Evolutionary conservation across 2,329 filamentous ascomycete species (phyloP), one percentile per base, ranked within the genome.

Genomic region (Balansia obtecta): DNA sequence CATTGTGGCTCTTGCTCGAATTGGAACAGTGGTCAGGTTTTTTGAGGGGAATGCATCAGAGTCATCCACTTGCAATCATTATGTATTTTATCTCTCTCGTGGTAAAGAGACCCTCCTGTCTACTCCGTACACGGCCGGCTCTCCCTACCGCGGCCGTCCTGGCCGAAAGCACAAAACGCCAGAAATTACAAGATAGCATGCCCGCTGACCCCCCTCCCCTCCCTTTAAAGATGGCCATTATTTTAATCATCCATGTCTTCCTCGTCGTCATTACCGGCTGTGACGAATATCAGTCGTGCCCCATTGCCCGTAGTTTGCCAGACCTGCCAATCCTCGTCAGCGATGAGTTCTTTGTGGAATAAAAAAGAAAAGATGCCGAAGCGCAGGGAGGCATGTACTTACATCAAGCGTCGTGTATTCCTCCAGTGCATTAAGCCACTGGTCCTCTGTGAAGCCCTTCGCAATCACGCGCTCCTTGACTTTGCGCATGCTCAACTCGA

Each of bases 371-470:
- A 9, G 22, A 15, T 2, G 9, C 13, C 11, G 8, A 22, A 10
- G 22, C 10, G 1, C 12, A 22, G 45, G 15, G 11, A 12, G 13
- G 27, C 30, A 18, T 8, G 18, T n/a, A 41, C 90, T 88, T 74
- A 97, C 93, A 73, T 95, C 86, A 54, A 95, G 71, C 57, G 79
- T 74, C 2, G 87, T 83, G 68, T 98, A 97, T 72, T 95, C 91
- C 55, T 95, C 85, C 63, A 98, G 75, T 18, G 90, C 85, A 58
- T 79, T 79, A 61, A 86, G 76, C 71, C 95, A 89, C 68, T 98
- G 90, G 67, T 97, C 88, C 56, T 89, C 85, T 0, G 91, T 98
- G 68, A 96, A 98, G 2, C 93, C 93, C 77, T 95, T 96, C 49
- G 90, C 93, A 60, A 97, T 76, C 32, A 98, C 89, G 57, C 93